A percentile compares a stretch with the other conserved stretches of the same genome.
Evolutionary conservation across 2,329 filamentous ascomycete genomes (phyloP).

Genomic region (Pochonia chlamydosporia): DNA sequence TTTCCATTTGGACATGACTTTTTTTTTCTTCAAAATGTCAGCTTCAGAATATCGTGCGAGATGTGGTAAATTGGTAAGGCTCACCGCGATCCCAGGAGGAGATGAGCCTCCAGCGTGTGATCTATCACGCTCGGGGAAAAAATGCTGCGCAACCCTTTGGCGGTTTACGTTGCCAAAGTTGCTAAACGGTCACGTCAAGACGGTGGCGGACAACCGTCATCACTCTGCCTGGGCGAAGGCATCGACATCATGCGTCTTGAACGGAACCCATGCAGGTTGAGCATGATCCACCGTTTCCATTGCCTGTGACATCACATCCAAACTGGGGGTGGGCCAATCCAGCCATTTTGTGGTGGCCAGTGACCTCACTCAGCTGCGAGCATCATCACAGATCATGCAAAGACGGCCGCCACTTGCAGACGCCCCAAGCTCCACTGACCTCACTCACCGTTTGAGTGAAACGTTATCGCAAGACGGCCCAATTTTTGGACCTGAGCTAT

Average conservation of each 20-base stretch:
- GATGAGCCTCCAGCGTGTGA: neutral
- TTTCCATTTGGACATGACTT: too few relatives aligned
- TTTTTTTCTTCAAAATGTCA: too few relatives aligned
- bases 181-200: neutral
- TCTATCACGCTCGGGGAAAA: neutral
- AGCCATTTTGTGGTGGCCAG: neutral
- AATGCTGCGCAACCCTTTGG: neutral
- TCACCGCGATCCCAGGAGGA: too few relatives aligned
- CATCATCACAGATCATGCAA: neutral
- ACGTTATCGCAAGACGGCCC: neutral
- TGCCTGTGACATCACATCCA: conserved; percentile 4
- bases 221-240: neutral
- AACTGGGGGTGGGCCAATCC: neutral
- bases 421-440: conserved; percentile 1
- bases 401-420: conserved; percentile 2
- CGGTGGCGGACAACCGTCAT: neutral
- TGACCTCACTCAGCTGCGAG: conserved; percentile 1
- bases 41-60: too few relatives aligned
- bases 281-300: neutral
- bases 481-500: neutral
- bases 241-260: neutral
- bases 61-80: too few relatives aligned
- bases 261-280: neutral
- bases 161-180: too few relatives aligned
- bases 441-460: conserved; percentile 5